Evolutionary conservation across 192 early-diverging fungal species (phyloP), one percentile per base, ranked within the genome.

Genomic region (Geosiphon pyriformis): DNA sequence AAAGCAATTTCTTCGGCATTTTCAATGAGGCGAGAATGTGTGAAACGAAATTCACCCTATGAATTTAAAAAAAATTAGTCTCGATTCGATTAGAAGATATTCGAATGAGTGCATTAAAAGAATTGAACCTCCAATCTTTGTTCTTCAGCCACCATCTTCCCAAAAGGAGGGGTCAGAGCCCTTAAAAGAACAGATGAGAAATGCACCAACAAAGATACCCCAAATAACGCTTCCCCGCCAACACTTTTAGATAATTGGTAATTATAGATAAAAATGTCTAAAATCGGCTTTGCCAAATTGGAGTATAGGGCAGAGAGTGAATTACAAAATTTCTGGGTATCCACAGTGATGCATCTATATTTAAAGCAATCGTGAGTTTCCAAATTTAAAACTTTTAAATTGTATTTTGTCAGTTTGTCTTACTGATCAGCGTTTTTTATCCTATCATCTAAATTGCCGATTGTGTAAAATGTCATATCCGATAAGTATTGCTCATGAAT

Each of bases 1-100:
- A 98, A 78, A 0, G 96, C 96, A 73, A 98, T 83, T 70, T 98
- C 96, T 72, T 97, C 96, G 23, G 94, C 93, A 64, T 98, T 92
- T 72, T 93, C 92, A 34, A 97, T 94, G 15, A 99, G 74, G 8
- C 97, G 87, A 46, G 92, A 90, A 76, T 99, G 95, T 20, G 92
- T 87, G 74, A 89, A 94, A 18, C 95, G 88, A 83, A 97, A 94
- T 62, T 96, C 94, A 60, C 95, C 97, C 74, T 88, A 54, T 25
- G 54, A 72, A 72, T n/a, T n/a, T n/a, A n/a, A n/a, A n/a, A n/a
- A n/a, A n/a, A n/a, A n/a, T n/a, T n/a, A n/a, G n/a, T n/a, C n/a
- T n/a, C n/a, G n/a, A n/a, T n/a, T n/a, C n/a, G n/a, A n/a, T n/a
- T n/a, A n/a, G n/a, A n/a, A n/a, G n/a, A n/a, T n/a, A n/a, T n/a